Conservation (phyloP, 116 monocot genomes). For the Phalaenopsis hybrid region DNA sequence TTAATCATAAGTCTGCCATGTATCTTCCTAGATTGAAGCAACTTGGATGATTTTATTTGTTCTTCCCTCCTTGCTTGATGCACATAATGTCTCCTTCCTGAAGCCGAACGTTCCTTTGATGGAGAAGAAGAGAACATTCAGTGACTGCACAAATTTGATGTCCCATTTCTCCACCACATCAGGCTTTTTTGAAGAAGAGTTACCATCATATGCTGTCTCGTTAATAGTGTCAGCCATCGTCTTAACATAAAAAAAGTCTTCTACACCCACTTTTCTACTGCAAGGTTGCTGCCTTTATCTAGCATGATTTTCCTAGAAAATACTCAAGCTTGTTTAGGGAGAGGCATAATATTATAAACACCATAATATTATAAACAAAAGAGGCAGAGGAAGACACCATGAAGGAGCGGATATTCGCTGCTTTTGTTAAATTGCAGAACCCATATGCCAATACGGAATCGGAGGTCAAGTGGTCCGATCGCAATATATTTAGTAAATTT, state of each 20-base stretch:
- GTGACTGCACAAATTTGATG: constrained; percentile 56
- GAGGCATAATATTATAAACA: constrained; percentile 1
- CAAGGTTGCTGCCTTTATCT: constrained; percentile 33
- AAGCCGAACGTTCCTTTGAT: too few relatives aligned
- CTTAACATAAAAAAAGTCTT: constrained; percentile 35
- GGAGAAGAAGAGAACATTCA: constrained; percentile 57
- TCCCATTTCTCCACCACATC: constrained; percentile 38
- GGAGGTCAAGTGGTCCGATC: too few relatives aligned
- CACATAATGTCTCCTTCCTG: too few relatives aligned
- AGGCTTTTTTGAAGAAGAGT: constrained; percentile 3
- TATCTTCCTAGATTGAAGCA: too few relatives aligned
- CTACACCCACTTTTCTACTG: constrained; percentile 43
- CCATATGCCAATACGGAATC: constrained; percentile 16
- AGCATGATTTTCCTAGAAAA: too few relatives aligned
- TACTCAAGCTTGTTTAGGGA: constrained; percentile 22
- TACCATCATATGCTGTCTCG: constrained; percentile 9
- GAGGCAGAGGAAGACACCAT: not conserved
- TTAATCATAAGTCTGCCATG: too few relatives aligned
- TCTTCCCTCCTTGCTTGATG: too few relatives aligned
- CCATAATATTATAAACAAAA: constrained; percentile 7
- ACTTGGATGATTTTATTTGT: too few relatives aligned
- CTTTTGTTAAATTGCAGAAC: not conserved
- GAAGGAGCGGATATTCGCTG: not conserved
- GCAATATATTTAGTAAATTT: too few relatives aligned
- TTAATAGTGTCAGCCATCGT: constrained; percentile 10